Evolutionary conservation across 306 rosid species (phyloP).

Genomic region (Herpetospermum pedunculosum): DNA sequence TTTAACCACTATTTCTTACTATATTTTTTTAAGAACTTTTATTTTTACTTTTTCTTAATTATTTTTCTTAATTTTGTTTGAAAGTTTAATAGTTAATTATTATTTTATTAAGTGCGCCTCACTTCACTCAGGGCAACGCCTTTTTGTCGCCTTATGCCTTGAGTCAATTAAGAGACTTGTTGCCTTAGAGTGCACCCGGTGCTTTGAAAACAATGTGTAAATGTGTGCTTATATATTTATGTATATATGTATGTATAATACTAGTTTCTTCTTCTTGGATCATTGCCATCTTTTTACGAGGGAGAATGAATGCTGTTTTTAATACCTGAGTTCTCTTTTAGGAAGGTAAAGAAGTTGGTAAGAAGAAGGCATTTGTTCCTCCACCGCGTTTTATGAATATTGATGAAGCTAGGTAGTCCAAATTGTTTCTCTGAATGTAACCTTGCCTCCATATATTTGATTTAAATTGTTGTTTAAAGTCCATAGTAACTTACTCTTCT

Average conservation of each 20-base stretch:
- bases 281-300: neutral
- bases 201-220: too few species aligned
- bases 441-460: slow-evolving; percentile 11
- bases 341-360: slow-evolving; percentile 93
- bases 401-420: slow-evolving; percentile 79
- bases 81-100: too few species aligned
- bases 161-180: too few species aligned
- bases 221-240: neutral
- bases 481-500: slow-evolving; percentile 12
- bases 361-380: slow-evolving; percentile 94
- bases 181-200: too few species aligned
- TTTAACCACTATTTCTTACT: too few species aligned
- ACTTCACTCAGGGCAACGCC: too few species aligned
- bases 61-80: too few species aligned
- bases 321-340: slow-evolving; percentile 27
- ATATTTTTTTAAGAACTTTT: too few species aligned
- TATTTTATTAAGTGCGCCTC: too few species aligned
- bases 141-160: too few species aligned
- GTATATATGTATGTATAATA: neutral
- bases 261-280: neutral
- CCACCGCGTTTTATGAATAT: slow-evolving; percentile 96
- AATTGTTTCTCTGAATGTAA: slow-evolving; percentile 6
- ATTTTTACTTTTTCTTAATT: too few species aligned
- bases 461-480: slow-evolving; percentile 9
- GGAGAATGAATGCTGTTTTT: neutral